Evolutionary conservation across 2,329 filamentous ascomycete species (phyloP).

Genomic region (Colletotrichum sp.): DNA sequence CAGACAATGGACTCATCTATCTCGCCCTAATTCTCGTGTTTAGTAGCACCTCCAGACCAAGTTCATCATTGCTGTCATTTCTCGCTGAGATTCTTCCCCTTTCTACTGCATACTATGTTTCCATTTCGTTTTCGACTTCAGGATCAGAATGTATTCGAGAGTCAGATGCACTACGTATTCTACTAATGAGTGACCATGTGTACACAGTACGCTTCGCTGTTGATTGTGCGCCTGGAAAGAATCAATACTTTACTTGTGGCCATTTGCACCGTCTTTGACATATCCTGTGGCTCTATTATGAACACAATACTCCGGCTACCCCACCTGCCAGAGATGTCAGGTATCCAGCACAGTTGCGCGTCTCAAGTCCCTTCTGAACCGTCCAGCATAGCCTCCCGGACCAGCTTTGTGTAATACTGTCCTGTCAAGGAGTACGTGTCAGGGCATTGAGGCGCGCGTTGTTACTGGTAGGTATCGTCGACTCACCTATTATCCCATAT

Average conservation of each 20-base stretch:
- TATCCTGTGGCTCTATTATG: background rate
- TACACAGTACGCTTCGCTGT: background rate
- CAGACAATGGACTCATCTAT: background rate
- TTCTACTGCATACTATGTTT: too few species aligned
- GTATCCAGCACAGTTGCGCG: slow-evolving; percentile 59
- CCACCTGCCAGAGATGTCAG: background rate
- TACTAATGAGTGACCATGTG: background rate
- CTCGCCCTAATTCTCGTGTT: background rate
- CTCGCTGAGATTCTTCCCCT: too few species aligned
- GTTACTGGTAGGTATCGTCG: too few species aligned
- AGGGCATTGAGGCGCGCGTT: background rate
- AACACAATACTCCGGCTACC: too few species aligned
- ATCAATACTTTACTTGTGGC: rapidly evolving
- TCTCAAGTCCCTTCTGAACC: slow-evolving; percentile 57
- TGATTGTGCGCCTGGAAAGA: background rate
- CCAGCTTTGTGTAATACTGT: slow-evolving; percentile 53
- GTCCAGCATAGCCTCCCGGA: slow-evolving; percentile 51
- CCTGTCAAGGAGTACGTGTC: background rate
- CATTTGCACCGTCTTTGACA: background rate
- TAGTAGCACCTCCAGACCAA: too few species aligned
- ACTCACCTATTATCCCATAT: slow-evolving; percentile 63
- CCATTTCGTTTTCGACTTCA: background rate
- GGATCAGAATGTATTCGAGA: background rate
- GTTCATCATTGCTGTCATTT: too few species aligned
- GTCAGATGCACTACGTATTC: background rate